These are phyloP conservation scores for Vigna angularis DNA, from an alignment of 306 rosid species.

Conservation along the genomic window DNA sequence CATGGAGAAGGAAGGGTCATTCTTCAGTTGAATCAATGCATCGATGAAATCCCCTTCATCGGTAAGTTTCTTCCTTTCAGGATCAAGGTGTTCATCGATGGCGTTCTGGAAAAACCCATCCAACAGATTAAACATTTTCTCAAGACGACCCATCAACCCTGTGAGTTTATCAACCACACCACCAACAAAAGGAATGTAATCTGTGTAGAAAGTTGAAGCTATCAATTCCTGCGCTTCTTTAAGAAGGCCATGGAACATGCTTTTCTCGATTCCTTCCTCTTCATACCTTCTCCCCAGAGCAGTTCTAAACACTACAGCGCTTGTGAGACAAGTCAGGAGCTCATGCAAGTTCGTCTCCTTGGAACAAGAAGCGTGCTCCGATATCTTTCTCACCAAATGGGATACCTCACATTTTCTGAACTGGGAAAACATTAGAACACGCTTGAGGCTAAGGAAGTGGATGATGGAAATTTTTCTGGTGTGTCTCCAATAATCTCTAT, in stretches of 20 bases:
- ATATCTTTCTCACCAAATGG: background rate
- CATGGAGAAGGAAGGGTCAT: background rate
- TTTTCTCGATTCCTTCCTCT: background rate
- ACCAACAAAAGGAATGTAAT: background rate
- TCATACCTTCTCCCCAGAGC: background rate
- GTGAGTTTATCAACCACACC: conserved; percentile 21
- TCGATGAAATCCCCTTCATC: background rate
- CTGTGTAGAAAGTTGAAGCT: background rate
- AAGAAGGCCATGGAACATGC: background rate
- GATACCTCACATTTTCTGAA: background rate
- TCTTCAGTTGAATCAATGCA: conserved; percentile 10
- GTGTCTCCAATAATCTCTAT: background rate
- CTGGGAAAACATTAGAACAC: background rate
- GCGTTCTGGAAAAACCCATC: background rate
- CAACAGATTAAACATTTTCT: background rate
- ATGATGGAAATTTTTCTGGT: background rate
- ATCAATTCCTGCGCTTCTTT: background rate
- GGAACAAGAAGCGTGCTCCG: background rate
- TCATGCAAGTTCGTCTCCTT: background rate
- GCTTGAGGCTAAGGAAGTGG: background rate
- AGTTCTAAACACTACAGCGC: background rate
- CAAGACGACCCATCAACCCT: conserved; percentile 10
- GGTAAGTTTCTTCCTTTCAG: background rate
- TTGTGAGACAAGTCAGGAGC: background rate
- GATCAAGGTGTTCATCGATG: conserved; percentile 23